A percentile compares a stretch with the other conserved stretches of the same genome.
Evolutionary conservation across 2,329 filamentous ascomycete species (phyloP).

Genomic region (Tolypocladium cylindrosporum): DNA sequence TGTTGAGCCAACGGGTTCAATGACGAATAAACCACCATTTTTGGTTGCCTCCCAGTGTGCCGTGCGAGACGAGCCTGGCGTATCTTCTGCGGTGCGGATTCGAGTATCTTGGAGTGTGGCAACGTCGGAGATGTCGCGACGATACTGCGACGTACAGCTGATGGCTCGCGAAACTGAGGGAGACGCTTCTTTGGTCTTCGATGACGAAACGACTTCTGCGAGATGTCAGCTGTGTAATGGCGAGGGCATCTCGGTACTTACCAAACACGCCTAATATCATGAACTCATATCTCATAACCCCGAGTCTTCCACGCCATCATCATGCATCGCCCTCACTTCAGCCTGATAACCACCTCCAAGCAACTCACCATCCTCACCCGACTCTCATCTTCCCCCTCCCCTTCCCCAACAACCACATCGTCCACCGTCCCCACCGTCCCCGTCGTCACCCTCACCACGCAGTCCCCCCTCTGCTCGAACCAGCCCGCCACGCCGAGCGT

Average conservation of each 20-base stretch:
- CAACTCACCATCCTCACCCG: constrained; percentile 40
- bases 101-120: neutral
- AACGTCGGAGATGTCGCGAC: neutral
- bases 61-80: neutral
- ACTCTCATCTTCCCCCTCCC: constrained; percentile 25
- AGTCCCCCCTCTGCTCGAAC: constrained; percentile 53
- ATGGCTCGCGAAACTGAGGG: neutral
- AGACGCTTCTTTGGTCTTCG: neutral
- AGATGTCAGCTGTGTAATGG: neutral
- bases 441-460: constrained; percentile 49
- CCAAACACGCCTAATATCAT: neutral
- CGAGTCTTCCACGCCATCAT: neutral
- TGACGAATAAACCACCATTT: neutral
- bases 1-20: neutral
- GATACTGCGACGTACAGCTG: neutral
- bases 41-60: neutral
- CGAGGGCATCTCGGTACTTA: neutral
- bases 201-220: neutral
- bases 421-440: constrained; percentile 57
- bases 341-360: constrained; percentile 36
- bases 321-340: constrained; percentile 24
- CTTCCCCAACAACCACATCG: constrained; percentile 43
- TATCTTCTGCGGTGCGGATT: neutral
- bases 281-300: neutral
- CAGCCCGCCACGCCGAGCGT: constrained; percentile 52